Conservation (phyloP, 164 flowering plant genomes). For the Annona squamosa region DNA sequence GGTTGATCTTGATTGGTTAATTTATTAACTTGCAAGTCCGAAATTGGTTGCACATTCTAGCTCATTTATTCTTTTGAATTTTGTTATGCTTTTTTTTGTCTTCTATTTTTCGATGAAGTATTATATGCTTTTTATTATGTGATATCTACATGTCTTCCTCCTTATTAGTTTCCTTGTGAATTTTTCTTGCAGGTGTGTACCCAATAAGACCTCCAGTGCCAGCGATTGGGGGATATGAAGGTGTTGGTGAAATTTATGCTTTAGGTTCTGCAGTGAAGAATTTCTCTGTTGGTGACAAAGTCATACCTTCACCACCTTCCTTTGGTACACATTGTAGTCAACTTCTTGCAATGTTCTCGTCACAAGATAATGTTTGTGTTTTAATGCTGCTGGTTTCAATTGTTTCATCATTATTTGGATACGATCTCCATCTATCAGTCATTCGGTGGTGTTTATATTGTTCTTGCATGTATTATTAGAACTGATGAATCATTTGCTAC, state of each 20-base stretch:
- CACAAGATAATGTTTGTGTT: not conserved
- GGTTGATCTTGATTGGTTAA: not conserved
- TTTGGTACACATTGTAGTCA: conserved; percentile 39
- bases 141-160: not conserved
- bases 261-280: conserved; percentile 65
- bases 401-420: not conserved
- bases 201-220: conserved; percentile 89
- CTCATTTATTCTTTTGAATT: not conserved
- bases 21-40: not conserved
- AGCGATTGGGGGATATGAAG: conserved; percentile 93
- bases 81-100: not conserved
- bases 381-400: not conserved
- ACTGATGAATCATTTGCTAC: conserved; percentile 15
- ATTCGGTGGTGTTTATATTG: conserved; percentile 6
- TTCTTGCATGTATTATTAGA: conserved; percentile 2
- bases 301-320: conserved; percentile 85
- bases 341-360: not conserved
- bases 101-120: not conserved
- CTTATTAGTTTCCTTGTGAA: not conserved
- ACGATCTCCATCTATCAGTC: not conserved
- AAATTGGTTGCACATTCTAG: not conserved
- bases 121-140: not conserved
- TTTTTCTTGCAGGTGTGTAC: conserved; percentile 60
- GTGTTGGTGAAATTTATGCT: conserved; percentile 79
- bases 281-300: conserved; percentile 82